Conservation (phyloP, 2,329 filamentous ascomycete genomes). For the Lasiodiplodia sp. region DNA sequence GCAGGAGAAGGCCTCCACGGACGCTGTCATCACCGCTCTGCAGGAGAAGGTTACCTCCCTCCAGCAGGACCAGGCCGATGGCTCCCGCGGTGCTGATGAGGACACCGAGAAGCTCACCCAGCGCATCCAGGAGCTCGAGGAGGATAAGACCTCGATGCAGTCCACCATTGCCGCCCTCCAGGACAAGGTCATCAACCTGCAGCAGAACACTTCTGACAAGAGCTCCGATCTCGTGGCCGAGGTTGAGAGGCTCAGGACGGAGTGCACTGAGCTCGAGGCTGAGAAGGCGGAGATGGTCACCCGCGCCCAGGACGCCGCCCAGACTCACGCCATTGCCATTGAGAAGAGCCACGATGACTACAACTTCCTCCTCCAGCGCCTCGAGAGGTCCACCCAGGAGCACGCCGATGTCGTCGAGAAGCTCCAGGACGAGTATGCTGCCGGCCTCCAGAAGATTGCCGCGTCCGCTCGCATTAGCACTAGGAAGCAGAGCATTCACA, state of each 20-base stretch:
- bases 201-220: constrained; percentile 24
- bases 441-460: constrained; percentile 17
- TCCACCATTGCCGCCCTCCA: constrained; percentile 25
- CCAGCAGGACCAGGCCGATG: constrained; percentile 20
- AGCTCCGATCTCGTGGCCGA: constrained; percentile 23
- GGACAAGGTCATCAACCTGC: constrained; percentile 23
- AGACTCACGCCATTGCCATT: constrained; percentile 14
- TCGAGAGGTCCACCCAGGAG: not conserved
- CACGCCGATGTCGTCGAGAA: constrained; percentile 7
- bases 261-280: constrained; percentile 20
- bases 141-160: constrained; percentile 25
- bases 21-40: constrained; percentile 16
- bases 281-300: constrained; percentile 19
- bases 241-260: constrained; percentile 20
- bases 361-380: constrained; percentile 20
- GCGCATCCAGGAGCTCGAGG: constrained; percentile 24
- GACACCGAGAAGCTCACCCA: not conserved
- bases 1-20: constrained; percentile 24
- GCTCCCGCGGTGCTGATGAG: constrained; percentile 1
- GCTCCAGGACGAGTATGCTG: constrained; percentile 14
- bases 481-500: constrained; percentile 19
- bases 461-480: constrained; percentile 15
- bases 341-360: constrained; percentile 18
- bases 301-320: constrained; percentile 12
- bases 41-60: constrained; percentile 17